Evolutionary conservation across 768 basidiomycete genomes (phyloP).

Genomic region (Clitopilus passeckerianus): DNA sequence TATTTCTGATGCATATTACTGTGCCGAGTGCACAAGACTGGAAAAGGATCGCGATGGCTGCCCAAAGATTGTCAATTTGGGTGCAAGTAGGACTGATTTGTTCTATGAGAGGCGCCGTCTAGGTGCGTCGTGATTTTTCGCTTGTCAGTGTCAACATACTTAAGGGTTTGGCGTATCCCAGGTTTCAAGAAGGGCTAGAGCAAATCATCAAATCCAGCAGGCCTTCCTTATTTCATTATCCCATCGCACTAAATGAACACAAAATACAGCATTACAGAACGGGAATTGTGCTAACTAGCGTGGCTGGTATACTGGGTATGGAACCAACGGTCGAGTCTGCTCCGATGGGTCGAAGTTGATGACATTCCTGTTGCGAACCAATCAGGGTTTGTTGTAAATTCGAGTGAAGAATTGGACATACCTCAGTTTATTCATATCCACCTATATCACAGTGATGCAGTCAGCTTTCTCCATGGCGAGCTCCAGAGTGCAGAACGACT

Average conservation of each 20-base stretch:
- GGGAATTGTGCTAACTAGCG: constrained; percentile 1
- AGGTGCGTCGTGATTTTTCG: constrained; percentile 38
- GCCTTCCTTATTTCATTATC: background rate
- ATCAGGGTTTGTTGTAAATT: constrained; percentile 4
- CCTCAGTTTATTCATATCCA: constrained; percentile 75
- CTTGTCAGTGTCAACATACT: background rate
- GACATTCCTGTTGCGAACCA: constrained; percentile 34
- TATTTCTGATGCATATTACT: constrained; percentile 99
- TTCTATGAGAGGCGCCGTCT: constrained; percentile 89
- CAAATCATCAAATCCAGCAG: background rate
- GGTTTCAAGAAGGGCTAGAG: constrained; percentile 68
- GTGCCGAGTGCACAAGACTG: constrained; percentile 92
- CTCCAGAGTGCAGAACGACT: constrained; percentile 13
- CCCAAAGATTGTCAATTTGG: constrained; percentile 97
- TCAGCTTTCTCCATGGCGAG: constrained; percentile 4
- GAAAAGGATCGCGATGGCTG: constrained; percentile 99
- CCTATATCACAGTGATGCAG: constrained; percentile 28
- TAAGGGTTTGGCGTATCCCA: constrained; percentile 15
- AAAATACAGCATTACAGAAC: background rate
- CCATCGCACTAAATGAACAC: background rate
- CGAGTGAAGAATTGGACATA: constrained; percentile 23
- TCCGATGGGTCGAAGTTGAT: constrained; percentile 54
- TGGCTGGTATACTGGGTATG: constrained; percentile 54
- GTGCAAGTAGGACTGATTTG: constrained; percentile 86
- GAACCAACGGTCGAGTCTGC: constrained; percentile 52